These are phyloP conservation scores for Diatrype stigma DNA, from an alignment of 2,329 filamentous ascomycete genomes.

Conservation along the genomic window DNA sequence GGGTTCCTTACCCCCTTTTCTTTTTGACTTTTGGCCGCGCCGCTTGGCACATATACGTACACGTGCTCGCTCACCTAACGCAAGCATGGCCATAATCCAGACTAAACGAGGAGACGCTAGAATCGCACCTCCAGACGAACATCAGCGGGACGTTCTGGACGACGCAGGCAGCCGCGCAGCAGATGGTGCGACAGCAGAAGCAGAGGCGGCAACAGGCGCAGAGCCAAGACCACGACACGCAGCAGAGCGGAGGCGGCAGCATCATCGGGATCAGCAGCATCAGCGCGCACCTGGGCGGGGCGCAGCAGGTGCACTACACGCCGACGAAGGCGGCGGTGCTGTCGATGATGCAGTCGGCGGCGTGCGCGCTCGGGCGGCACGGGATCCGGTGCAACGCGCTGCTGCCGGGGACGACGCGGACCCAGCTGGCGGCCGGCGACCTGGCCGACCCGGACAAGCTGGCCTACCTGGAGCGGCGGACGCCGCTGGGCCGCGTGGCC, in stretches of 20 bases:
- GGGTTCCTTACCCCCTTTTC: too few species aligned
- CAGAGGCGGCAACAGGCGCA: constrained; percentile 44
- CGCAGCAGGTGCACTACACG: constrained; percentile 66
- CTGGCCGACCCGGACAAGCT: constrained; percentile 60
- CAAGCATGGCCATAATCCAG: not conserved
- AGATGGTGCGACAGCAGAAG: constrained; percentile 56
- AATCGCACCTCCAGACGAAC: constrained; percentile 40
- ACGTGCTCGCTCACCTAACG: too few species aligned
- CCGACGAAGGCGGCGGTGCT: constrained; percentile 68
- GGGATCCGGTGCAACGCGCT: constrained; percentile 66
- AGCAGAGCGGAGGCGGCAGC: constrained; percentile 43
- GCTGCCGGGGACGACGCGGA: constrained; percentile 65
- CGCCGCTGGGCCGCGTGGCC: constrained; percentile 60
- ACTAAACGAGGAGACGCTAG: constrained; percentile 1
- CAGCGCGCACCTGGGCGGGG: constrained; percentile 60
- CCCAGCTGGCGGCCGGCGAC: constrained; percentile 66
- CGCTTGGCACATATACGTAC: too few species aligned
- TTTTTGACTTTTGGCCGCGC: too few species aligned
- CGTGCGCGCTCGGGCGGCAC: constrained; percentile 62
- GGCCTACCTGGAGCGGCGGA: constrained; percentile 62
- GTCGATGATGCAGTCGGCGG: constrained; percentile 65
- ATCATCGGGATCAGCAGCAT: constrained; percentile 61
- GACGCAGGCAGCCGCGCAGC: constrained; percentile 60
- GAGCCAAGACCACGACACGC: constrained; percentile 59
- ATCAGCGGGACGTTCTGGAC: constrained; percentile 64